phyloP scores from a whole-genome alignment of 208 protist species.

The Hexamita inflata region DNA sequence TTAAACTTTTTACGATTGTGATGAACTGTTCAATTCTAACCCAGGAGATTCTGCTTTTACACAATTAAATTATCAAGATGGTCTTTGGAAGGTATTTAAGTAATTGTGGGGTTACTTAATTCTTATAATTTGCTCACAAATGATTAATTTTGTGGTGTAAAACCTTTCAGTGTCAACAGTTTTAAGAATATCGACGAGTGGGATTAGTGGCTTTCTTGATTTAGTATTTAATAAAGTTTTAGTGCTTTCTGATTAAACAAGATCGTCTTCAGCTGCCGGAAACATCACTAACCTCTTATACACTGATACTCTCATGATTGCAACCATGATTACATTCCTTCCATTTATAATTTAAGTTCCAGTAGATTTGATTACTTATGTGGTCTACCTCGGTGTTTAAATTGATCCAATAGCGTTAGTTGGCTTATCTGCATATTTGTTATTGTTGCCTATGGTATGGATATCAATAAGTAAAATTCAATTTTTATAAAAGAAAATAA shows the following conservation, averaged over 20 bases:
- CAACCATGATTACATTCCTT: constrained; percentile 31
- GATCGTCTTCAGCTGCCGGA: constrained; percentile 28
- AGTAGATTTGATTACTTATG: constrained; percentile 41
- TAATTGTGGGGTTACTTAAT: too few species aligned
- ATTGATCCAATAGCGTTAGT: constrained; percentile 43
- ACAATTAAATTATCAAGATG: too few species aligned
- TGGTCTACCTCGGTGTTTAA: constrained; percentile 40
- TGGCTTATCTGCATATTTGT: constrained; percentile 46
- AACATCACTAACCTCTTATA: constrained; percentile 54
- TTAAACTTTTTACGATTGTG: too few species aligned
- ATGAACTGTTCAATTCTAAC: too few species aligned
- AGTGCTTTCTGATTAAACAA: neutral
- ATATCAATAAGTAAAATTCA: neutral
- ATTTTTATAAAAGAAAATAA: constrained; percentile 24
- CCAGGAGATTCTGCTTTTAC: too few species aligned
- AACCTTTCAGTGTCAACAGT: too few species aligned
- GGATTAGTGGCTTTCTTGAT: neutral
- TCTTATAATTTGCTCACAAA: too few species aligned
- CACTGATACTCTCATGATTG: constrained; percentile 32
- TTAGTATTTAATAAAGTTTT: neutral
- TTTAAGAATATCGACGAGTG: neutral
- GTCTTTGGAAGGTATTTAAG: too few species aligned
- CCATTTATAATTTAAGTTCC: constrained; percentile 42
- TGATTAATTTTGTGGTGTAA: too few species aligned
- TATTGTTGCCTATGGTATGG: constrained; percentile 45